Conservation (phyloP, 441 rosid genomes). For the Populus tomentosa region DNA sequence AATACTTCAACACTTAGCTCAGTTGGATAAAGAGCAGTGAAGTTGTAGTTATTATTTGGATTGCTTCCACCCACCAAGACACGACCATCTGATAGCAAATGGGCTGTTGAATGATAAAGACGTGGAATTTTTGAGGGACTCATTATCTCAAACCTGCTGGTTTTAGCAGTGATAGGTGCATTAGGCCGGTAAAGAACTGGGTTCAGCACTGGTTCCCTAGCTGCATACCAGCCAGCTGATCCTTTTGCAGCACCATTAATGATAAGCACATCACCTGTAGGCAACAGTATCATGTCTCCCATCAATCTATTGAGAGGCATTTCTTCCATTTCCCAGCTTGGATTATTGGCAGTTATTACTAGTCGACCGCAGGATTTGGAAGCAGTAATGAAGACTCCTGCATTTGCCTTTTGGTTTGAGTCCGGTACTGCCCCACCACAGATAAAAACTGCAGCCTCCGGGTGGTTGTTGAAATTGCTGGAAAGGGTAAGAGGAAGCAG, state of each 20-base stretch:
- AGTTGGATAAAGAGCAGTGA: constrained; percentile 67
- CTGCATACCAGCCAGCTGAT: constrained; percentile 50
- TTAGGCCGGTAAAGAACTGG: constrained; percentile 38
- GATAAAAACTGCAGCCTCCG: constrained; percentile 36
- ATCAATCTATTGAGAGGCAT: constrained; percentile 47
- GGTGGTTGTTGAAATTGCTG: neutral
- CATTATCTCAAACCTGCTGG: constrained; percentile 47
- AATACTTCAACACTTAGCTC: constrained; percentile 76
- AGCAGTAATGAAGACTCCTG: constrained; percentile 43
- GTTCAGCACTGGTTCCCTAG: constrained; percentile 31
- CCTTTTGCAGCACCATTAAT: constrained; percentile 47
- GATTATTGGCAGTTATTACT: constrained; percentile 39
- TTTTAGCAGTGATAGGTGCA: constrained; percentile 11
- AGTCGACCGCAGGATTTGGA: constrained; percentile 61
- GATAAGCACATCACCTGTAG: constrained; percentile 42
- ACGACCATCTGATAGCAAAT: constrained; percentile 65
- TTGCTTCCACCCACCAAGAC: constrained; percentile 92
- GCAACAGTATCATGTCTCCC: constrained; percentile 44
- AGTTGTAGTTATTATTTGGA: constrained; percentile 61
- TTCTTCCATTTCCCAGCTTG: constrained; percentile 48
- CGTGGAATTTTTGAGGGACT: constrained; percentile 49
- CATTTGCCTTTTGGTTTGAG: constrained; percentile 35
- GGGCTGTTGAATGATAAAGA: constrained; percentile 72
- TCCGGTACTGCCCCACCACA: constrained; percentile 56
- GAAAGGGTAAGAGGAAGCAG: constrained; percentile 46